Conservation (phyloP, 257 asterid species). For the Nicotiana tabacum region DNA sequence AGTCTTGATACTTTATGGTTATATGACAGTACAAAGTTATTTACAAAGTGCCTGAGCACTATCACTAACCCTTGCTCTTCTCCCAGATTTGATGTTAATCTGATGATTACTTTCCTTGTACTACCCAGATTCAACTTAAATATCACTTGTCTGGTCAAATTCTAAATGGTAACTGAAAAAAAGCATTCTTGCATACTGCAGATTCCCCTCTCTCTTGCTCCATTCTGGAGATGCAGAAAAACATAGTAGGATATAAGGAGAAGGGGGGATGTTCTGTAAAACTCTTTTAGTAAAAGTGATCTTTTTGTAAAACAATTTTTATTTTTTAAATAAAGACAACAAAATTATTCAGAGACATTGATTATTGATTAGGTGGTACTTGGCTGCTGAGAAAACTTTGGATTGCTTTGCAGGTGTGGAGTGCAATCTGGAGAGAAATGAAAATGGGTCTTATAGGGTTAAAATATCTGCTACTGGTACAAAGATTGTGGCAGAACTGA, state of each 20-base stretch:
- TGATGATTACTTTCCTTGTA: background rate
- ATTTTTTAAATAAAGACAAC: background rate
- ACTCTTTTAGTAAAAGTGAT: too few relatives aligned
- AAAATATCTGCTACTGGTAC: conserved; percentile 77
- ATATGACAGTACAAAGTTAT: too few relatives aligned
- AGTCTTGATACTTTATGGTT: too few relatives aligned
- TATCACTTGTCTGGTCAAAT: background rate
- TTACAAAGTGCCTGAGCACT: background rate
- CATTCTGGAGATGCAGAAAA: background rate
- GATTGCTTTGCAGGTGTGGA: conserved; percentile 60
- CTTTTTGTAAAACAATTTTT: background rate
- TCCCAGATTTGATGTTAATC: background rate
- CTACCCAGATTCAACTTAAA: background rate
- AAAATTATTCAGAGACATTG: background rate
- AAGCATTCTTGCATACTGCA: background rate
- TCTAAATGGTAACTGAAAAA: background rate
- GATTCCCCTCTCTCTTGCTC: background rate
- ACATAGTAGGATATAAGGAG: background rate
- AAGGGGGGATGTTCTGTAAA: background rate
- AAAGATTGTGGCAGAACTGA: conserved; percentile 66
- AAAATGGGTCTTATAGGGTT: conserved; percentile 63
- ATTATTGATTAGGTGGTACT: background rate
- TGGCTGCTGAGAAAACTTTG: conserved; percentile 4
- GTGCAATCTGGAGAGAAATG: conserved; percentile 48
- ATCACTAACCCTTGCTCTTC: background rate